A percentile compares a stretch with the other conserved stretches of the same genome.
Conservation (phyloP, 495 filamentous ascomycete genomes). For the Monascus purpureus region DNA sequence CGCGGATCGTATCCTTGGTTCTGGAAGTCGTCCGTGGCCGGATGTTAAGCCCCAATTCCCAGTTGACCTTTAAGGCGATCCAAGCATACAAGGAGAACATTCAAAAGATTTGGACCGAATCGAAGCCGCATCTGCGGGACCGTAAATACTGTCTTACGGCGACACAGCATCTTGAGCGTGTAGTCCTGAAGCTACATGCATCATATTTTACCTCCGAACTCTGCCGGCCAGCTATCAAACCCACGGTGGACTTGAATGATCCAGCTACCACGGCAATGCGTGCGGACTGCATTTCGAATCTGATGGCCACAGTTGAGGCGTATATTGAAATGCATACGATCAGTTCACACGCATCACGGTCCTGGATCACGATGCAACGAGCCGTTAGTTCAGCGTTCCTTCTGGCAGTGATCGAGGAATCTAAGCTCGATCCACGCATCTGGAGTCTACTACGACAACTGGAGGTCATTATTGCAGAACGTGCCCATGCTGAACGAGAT, state of each 20-base stretch:
- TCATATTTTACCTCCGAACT: conserved; percentile 48
- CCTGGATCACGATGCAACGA: conserved; percentile 34
- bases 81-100: conserved; percentile 37
- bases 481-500: conserved; percentile 21
- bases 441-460: conserved; percentile 27
- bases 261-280: conserved; percentile 29
- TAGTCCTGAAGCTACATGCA: conserved; percentile 41
- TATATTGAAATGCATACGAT: conserved; percentile 33
- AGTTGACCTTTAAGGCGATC: conserved; percentile 30
- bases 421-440: conserved; percentile 23
- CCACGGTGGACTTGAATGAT: conserved; percentile 15
- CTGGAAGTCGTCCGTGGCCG: conserved; percentile 44
- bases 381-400: conserved; percentile 35
- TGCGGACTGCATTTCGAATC: conserved; percentile 23
- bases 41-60: conserved; percentile 31
- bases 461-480: conserved; percentile 30
- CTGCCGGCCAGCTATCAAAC: conserved; percentile 42
- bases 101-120: conserved; percentile 35
- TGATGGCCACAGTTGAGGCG: conserved; percentile 31
- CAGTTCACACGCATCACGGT: conserved; percentile 28
- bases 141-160: conserved; percentile 29
- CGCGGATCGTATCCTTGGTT: conserved; percentile 34
- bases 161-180: conserved; percentile 39
- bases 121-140: conserved; percentile 38
- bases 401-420: conserved; percentile 31